A percentile compares a stretch with the other conserved stretches of the same genome.
These are phyloP conservation scores for Wallacemonas sp. DNA, from an alignment of 208 protist genomes.

Conservation along the genomic window DNA sequence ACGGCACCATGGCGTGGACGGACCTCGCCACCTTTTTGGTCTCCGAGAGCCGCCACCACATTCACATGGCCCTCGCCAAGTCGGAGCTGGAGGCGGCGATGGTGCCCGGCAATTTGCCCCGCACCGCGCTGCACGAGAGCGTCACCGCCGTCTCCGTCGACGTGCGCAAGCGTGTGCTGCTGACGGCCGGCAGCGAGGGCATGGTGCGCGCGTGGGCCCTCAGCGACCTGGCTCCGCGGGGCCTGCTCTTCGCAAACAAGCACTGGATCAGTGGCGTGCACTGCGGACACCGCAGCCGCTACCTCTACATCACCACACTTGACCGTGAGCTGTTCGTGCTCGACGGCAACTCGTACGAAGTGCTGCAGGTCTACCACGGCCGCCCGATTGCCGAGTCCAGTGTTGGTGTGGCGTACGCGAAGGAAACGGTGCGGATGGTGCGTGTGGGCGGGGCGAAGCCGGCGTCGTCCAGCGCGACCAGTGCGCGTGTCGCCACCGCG, in stretches of 20 bases:
- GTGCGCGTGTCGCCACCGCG: too few species aligned
- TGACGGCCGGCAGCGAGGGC: conserved; percentile 77
- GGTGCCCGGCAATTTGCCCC: neutral
- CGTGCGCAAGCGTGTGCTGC: conserved; percentile 40
- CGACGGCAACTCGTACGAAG: conserved; percentile 66
- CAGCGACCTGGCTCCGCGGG: conserved; percentile 47
- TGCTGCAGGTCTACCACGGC: conserved; percentile 70
- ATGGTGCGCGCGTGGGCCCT: conserved; percentile 74
- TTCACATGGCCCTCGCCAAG: conserved; percentile 51
- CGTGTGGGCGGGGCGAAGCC: conserved; percentile 49
- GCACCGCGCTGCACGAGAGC: conserved; percentile 9
- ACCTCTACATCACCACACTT: conserved; percentile 72
- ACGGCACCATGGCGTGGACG: conserved; percentile 67
- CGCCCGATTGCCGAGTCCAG: conserved; percentile 51
- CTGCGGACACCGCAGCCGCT: conserved; percentile 41
- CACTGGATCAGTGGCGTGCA: conserved; percentile 83
- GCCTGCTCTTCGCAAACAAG: conserved; percentile 59
- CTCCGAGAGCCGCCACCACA: conserved; percentile 61
- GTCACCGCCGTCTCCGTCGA: conserved; percentile 57
- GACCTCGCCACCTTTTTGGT: conserved; percentile 81
- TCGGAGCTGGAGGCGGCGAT: conserved; percentile 47
- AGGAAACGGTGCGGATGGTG: conserved; percentile 58
- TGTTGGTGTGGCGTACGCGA: conserved; percentile 59
- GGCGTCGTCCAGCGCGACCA: neutral
- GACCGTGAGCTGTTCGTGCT: conserved; percentile 68